These are phyloP conservation scores for Metschnikowia arizonensis DNA, from an alignment of 805 yeast species.

Conservation along the genomic window DNA sequence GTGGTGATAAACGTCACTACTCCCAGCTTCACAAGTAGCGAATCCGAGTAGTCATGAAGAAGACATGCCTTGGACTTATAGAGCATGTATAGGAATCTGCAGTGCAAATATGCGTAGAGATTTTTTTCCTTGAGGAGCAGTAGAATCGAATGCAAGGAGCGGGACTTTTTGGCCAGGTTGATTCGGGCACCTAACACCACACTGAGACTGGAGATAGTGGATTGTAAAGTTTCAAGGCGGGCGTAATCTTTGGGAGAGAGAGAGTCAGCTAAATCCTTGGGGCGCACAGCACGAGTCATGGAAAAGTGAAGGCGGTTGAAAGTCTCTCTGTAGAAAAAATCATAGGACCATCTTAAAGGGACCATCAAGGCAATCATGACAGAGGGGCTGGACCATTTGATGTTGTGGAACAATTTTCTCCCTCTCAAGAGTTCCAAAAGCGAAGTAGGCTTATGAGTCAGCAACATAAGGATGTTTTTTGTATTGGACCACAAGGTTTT, in stretches of 20 bases:
- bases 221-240: conserved; percentile 15
- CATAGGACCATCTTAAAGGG: conserved; percentile 38
- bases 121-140: conserved; percentile 7
- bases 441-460: not conserved
- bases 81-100: conserved; percentile 16
- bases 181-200: conserved; percentile 9
- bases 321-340: conserved; percentile 29
- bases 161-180: not conserved
- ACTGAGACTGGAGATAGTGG: conserved; percentile 10
- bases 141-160: not conserved
- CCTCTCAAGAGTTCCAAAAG: not conserved
- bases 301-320: conserved; percentile 32
- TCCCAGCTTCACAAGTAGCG: conserved; percentile 22
- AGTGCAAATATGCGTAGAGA: conserved; percentile 1
- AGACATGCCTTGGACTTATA: conserved; percentile 32
- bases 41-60: conserved; percentile 30
- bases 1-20: conserved; percentile 31
- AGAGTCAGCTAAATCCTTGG: conserved; percentile 33
- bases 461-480: not conserved
- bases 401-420: conserved; percentile 16
- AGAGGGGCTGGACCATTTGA: conserved; percentile 29
- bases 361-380: conserved; percentile 32
- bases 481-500: conserved; percentile 17
- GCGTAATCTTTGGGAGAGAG: conserved; percentile 13
- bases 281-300: conserved; percentile 25